These are phyloP conservation scores for Fusarium virguliforme DNA, from an alignment of 2,329 filamentous ascomycete genomes.

Conservation along the genomic window DNA sequence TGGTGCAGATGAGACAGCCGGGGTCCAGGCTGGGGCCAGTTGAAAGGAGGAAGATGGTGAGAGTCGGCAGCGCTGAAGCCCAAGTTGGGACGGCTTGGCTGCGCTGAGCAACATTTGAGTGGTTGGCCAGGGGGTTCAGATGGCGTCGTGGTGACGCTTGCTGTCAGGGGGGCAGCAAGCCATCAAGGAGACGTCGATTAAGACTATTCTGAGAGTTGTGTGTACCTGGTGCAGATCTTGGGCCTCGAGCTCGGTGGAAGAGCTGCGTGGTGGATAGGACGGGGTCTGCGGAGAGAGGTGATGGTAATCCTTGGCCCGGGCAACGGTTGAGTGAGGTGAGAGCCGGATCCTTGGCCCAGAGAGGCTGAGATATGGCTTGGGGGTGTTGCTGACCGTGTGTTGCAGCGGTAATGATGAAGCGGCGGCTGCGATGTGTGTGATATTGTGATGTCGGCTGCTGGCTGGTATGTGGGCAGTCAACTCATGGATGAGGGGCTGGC, in stretches of 20 bases:
- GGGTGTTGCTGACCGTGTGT: constrained; percentile 17
- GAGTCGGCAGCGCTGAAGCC: constrained; percentile 30
- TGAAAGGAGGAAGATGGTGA: constrained; percentile 27
- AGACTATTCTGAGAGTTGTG: constrained; percentile 37
- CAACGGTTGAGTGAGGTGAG: constrained; percentile 30
- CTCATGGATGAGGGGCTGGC: constrained; percentile 50
- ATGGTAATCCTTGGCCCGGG: constrained; percentile 15
- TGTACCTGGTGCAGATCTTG: constrained; percentile 39
- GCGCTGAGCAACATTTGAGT: constrained; percentile 39
- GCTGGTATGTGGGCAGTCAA: constrained; percentile 49
- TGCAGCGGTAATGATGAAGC: constrained; percentile 21
- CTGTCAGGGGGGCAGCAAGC: constrained; percentile 38
- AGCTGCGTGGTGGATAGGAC: constrained; percentile 10
- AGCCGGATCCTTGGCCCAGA: constrained; percentile 21
- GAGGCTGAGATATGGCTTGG: constrained; percentile 34
- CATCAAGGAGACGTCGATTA: constrained; percentile 22
- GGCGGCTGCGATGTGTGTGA: constrained; percentile 47
- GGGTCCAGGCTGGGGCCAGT: constrained; percentile 22
- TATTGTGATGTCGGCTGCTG: constrained; percentile 36
- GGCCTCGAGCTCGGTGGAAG: not conserved
- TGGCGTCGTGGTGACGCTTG: constrained; percentile 41
- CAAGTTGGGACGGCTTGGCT: constrained; percentile 31
- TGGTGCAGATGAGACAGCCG: constrained; percentile 26
- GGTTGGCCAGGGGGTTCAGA: constrained; percentile 42
- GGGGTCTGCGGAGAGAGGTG: not conserved